A percentile compares a stretch with the other conserved stretches of the same genome.
These are phyloP conservation scores for Gaeumannomyces tritici DNA, from an alignment of 2,329 filamentous ascomycete genomes.

Conservation along the genomic window DNA sequence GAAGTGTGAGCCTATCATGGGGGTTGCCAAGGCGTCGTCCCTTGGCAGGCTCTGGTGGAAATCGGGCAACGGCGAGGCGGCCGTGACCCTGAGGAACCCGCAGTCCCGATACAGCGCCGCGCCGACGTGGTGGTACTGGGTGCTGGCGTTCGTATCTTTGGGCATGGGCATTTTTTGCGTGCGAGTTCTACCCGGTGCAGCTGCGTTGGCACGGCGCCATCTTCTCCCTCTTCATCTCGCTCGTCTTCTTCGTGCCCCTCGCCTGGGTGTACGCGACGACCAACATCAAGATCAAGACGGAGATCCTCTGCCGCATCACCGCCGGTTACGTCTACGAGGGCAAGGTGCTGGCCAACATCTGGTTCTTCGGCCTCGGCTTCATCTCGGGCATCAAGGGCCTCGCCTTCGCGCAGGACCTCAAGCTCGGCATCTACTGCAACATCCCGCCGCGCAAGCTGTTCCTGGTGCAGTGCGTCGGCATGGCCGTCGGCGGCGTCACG, in stretches of 20 bases:
- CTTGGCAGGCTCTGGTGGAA: background rate
- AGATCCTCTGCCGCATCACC: slow-evolving; percentile 36
- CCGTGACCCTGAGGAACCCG: background rate
- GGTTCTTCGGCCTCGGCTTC: slow-evolving; percentile 31
- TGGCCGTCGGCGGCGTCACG: slow-evolving; percentile 33
- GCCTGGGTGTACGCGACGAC: slow-evolving; percentile 33
- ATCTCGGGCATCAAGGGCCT: slow-evolving; percentile 32
- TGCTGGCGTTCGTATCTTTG: slow-evolving; percentile 19
- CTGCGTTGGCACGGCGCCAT: background rate
- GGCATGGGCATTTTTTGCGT: slow-evolving; percentile 27
- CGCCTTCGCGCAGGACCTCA: slow-evolving; percentile 38
- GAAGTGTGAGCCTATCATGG: background rate
- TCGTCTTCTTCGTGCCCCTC: slow-evolving; percentile 30
- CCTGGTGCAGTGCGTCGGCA: slow-evolving; percentile 35
- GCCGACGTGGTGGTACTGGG: slow-evolving; percentile 35
- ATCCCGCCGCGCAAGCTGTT: slow-evolving; percentile 37
- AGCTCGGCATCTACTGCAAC: slow-evolving; percentile 41
- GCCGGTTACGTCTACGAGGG: slow-evolving; percentile 36
- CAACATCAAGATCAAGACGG: slow-evolving; percentile 38
- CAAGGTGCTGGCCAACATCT: slow-evolving; percentile 34
- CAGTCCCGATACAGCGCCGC: background rate
- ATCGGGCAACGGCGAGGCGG: background rate
- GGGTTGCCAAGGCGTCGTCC: background rate
- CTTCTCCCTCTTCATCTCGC: slow-evolving; percentile 17
- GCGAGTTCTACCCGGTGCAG: slow-evolving; percentile 32